Percentiles rank a stretch among this genome's conserved stretches.
Conservation (phyloP, 2,329 filamentous ascomycete species). For the Acephala macrosclerotiorum region DNA sequence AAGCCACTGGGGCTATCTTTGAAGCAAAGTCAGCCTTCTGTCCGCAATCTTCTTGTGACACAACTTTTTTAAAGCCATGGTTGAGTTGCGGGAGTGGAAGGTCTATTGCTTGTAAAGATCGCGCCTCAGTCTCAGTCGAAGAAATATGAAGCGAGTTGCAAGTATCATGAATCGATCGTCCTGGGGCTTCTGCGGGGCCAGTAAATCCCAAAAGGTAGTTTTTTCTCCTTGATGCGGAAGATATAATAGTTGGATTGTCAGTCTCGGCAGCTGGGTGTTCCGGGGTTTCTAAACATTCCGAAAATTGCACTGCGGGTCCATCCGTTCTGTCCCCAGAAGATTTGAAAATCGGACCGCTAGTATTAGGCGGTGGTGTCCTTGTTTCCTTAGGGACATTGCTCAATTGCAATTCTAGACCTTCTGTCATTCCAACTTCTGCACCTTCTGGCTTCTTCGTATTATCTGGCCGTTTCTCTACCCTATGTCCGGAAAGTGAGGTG, state of each 20-base stretch:
- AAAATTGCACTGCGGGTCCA: too few relatives aligned
- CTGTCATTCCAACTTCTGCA: not conserved
- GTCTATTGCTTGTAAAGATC: too few relatives aligned
- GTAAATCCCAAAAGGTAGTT: too few relatives aligned
- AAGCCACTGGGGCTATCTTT: not conserved
- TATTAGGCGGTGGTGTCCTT: not conserved
- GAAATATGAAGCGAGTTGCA: too few relatives aligned
- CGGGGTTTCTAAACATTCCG: too few relatives aligned
- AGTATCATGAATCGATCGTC: too few relatives aligned
- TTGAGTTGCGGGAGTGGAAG: not conserved
- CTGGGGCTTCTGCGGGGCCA: too few relatives aligned
- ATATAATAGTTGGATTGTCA: too few relatives aligned
- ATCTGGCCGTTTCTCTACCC: not conserved
- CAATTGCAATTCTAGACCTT: not conserved
- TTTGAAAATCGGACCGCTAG: not conserved
- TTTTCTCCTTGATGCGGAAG: too few relatives aligned
- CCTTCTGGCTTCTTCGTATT: not conserved
- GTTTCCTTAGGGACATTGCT: not conserved
- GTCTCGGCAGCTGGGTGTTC: too few relatives aligned
- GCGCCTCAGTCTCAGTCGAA: too few relatives aligned
- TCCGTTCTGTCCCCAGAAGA: too few relatives aligned
- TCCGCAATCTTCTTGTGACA: not conserved
- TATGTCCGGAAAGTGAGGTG: not conserved
- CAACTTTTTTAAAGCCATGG: not conserved
- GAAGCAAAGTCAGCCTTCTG: not conserved